Evolutionary conservation across 2,329 filamentous ascomycete species (phyloP).

Genomic region (Pseudopithomyces chartarum): DNA sequence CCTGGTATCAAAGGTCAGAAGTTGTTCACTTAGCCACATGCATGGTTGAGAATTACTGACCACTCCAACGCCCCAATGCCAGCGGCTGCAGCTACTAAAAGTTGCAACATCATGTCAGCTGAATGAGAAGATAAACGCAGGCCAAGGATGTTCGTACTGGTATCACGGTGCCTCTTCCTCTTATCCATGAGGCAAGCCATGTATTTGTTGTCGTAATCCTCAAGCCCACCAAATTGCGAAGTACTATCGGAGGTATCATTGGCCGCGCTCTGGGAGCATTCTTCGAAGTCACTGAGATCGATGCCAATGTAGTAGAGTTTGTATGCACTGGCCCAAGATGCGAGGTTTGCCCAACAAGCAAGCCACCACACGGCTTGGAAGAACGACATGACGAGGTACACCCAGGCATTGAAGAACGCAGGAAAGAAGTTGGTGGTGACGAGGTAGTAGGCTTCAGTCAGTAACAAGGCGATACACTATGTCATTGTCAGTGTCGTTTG

Average conservation of each 20-base stretch:
- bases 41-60: neutral
- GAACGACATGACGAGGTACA: constrained; percentile 4
- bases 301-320: neutral
- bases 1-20: neutral
- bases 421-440: constrained; percentile 2
- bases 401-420: constrained; percentile 8
- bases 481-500: neutral
- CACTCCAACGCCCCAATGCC: constrained; percentile 11
- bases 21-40: neutral
- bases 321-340: constrained; percentile 10
- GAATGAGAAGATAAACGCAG: too few relatives aligned
- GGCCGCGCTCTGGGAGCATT: neutral
- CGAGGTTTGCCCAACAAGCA: constrained; percentile 12
- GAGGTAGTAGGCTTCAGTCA: constrained; percentile 10
- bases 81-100: constrained; percentile 8
- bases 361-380: constrained; percentile 15
- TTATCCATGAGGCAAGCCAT: neutral
- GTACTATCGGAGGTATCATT: neutral
- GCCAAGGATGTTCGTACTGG: neutral
- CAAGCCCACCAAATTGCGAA: neutral
- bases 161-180: constrained; percentile 8
- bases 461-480: constrained; percentile 8
- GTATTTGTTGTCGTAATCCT: neutral
- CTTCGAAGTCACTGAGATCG: neutral
- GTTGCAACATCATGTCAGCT: too few relatives aligned